Conservation (phyloP, 108 stramenopile species). For the Nitzschia sp. region DNA sequence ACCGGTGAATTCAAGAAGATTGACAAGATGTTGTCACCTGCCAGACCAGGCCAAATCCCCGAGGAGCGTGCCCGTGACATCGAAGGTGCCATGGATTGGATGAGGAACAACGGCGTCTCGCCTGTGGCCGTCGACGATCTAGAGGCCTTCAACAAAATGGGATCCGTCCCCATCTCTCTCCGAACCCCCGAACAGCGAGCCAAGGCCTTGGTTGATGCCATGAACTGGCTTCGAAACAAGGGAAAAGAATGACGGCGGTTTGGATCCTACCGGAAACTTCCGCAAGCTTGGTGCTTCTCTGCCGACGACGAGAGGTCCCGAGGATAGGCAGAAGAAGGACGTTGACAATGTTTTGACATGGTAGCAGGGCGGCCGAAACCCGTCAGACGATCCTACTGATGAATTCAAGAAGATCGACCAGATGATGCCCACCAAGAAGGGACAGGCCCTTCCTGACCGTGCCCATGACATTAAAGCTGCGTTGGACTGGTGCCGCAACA, state of each 20-base stretch:
- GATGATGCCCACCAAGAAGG: no score
- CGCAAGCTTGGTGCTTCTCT: slow-evolving; percentile 27
- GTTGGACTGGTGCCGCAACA: no score
- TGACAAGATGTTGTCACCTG: slow-evolving; percentile 9
- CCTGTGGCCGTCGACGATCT: not conserved
- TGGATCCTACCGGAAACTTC: slow-evolving; percentile 27
- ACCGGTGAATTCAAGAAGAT: slow-evolving; percentile 20
- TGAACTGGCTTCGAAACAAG: slow-evolving; percentile 39
- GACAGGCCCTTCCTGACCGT: no score
- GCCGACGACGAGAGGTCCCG: no score
- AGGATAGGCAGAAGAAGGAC: no score
- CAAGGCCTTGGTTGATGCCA: slow-evolving; percentile 27
- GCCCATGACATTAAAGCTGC: no score
- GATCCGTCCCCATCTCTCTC: not conserved
- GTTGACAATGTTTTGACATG: no score
- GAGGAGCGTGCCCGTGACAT: slow-evolving; percentile 29
- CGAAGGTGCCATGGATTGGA: slow-evolving; percentile 26
- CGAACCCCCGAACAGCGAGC: slow-evolving; percentile 32
- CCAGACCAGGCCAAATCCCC: slow-evolving; percentile 1
- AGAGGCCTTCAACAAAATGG: slow-evolving; percentile 2
- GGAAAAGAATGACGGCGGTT: not conserved
- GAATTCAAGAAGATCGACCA: no score
- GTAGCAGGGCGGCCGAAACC: no score
- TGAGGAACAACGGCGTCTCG: slow-evolving; percentile 17
- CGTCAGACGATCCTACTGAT: no score